These are phyloP conservation scores for Penicillium atrosanguineum DNA, from an alignment of 495 filamentous ascomycete genomes.

Conservation along the genomic window DNA sequence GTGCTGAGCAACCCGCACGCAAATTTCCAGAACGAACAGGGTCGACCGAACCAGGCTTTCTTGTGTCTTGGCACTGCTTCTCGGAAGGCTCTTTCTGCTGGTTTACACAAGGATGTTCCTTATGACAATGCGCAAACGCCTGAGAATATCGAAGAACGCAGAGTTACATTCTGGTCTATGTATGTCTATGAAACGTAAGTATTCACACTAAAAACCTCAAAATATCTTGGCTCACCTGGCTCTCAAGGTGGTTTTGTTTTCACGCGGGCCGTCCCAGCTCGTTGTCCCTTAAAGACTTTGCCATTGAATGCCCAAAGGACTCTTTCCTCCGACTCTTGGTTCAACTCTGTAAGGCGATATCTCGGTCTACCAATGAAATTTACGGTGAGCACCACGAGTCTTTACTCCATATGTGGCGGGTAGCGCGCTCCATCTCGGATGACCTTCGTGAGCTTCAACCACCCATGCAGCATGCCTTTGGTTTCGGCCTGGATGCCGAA, in stretches of 20 bases:
- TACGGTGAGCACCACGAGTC: conserved; percentile 43
- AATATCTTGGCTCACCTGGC: neutral
- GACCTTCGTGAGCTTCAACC: conserved; percentile 34
- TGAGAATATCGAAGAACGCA: conserved; percentile 34
- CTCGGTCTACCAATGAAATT: conserved; percentile 36
- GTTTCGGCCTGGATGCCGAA: conserved; percentile 32
- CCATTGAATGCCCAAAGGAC: conserved; percentile 34
- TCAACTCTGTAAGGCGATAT: conserved; percentile 33
- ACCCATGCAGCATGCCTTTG: conserved; percentile 29
- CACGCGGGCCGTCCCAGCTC: conserved; percentile 40
- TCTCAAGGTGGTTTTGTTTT: conserved; percentile 42
- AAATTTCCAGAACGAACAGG: conserved; percentile 43
- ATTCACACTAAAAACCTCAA: neutral
- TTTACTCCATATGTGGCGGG: conserved; percentile 43
- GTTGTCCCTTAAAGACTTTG: conserved; percentile 33
- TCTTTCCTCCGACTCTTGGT: conserved; percentile 32
- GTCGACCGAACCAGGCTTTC: conserved; percentile 43
- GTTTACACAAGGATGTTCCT: conserved; percentile 42
- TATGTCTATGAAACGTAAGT: conserved; percentile 42
- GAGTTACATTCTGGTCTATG: conserved; percentile 43
- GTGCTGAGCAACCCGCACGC: conserved; percentile 22
- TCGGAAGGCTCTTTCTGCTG: conserved; percentile 42
- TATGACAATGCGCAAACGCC: conserved; percentile 20
- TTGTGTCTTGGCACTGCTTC: conserved; percentile 36
- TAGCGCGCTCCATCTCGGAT: conserved; percentile 36